These are phyloP conservation scores for Trichoderma simmonsii DNA, from an alignment of 2,329 filamentous ascomycete genomes.

Conservation along the genomic window DNA sequence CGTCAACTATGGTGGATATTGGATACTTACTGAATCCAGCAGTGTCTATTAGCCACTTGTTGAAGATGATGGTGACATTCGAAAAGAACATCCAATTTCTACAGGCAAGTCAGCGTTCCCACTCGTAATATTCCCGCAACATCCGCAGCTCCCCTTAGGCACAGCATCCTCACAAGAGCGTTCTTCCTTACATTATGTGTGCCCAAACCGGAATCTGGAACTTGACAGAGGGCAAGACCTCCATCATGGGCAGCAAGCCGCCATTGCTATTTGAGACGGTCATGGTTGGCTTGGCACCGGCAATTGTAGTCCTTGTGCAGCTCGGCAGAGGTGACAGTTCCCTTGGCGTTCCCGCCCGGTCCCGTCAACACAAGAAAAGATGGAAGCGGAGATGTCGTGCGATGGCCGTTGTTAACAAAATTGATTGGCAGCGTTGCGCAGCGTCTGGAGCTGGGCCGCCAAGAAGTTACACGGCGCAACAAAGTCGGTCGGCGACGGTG, in stretches of 20 bases:
- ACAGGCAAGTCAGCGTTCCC: neutral
- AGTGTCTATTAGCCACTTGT: constrained; percentile 82
- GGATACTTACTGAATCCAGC: constrained; percentile 67
- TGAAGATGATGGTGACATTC: constrained; percentile 83
- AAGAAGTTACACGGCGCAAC: neutral
- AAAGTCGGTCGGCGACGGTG: neutral
- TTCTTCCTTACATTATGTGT: constrained; percentile 14
- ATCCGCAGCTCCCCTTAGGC: neutral
- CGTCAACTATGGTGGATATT: neutral
- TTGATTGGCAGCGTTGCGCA: neutral
- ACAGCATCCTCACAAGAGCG: neutral
- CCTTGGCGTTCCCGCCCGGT: neutral
- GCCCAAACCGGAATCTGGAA: neutral
- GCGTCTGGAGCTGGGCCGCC: neutral
- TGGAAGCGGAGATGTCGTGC: neutral
- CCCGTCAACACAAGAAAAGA: neutral
- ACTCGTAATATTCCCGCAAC: neutral
- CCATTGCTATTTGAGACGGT: neutral
- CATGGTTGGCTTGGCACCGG: neutral
- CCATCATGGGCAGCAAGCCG: constrained; percentile 9
- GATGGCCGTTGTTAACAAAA: neutral
- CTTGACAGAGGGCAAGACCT: neutral
- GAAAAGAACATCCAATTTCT: constrained; percentile 81
- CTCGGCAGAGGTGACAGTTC: neutral
- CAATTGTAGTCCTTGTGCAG: neutral